phyloP scores from a whole-genome alignment of 2,329 filamentous ascomycete species.

The Colletotrichum phormii region DNA sequence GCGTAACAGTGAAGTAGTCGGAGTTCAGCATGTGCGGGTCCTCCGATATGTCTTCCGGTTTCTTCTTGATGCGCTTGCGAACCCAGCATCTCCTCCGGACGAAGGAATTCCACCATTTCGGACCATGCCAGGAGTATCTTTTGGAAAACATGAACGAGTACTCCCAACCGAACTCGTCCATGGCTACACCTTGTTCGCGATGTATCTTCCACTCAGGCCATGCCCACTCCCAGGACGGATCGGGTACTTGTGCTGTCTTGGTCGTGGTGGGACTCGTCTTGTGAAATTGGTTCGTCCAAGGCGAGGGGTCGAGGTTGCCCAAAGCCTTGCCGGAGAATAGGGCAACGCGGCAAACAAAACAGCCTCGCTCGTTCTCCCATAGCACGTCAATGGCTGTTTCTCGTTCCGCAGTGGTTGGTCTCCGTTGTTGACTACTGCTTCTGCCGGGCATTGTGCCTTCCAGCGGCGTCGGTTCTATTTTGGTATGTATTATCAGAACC shows the following conservation, averaged over 20 bases:
- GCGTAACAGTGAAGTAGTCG: constrained; percentile 84
- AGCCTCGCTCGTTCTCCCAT: constrained; percentile 95
- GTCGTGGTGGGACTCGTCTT: constrained; percentile 75
- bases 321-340: constrained; percentile 91
- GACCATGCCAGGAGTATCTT: constrained; percentile 86
- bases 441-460: constrained; percentile 3
- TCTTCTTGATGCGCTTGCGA: constrained; percentile 78
- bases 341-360: constrained; percentile 87
- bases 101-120: constrained; percentile 94
- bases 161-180: constrained; percentile 92
- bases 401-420: constrained; percentile 45
- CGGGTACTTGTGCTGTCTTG: constrained; percentile 89
- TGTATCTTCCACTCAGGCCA: constrained; percentile 75
- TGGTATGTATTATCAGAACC: background rate
- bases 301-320: constrained; percentile 83
- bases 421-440: constrained; percentile 6
- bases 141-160: constrained; percentile 90
- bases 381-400: constrained; percentile 82
- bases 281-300: constrained; percentile 83
- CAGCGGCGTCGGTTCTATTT: constrained; percentile 28
- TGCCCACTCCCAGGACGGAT: constrained; percentile 94
- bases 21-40: constrained; percentile 76
- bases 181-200: constrained; percentile 76
- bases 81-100: constrained; percentile 93
- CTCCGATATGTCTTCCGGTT: constrained; percentile 53